Evolutionary conservation across 495 filamentous ascomycete genomes (phyloP).

Genomic region (Aspergillus steynii): DNA sequence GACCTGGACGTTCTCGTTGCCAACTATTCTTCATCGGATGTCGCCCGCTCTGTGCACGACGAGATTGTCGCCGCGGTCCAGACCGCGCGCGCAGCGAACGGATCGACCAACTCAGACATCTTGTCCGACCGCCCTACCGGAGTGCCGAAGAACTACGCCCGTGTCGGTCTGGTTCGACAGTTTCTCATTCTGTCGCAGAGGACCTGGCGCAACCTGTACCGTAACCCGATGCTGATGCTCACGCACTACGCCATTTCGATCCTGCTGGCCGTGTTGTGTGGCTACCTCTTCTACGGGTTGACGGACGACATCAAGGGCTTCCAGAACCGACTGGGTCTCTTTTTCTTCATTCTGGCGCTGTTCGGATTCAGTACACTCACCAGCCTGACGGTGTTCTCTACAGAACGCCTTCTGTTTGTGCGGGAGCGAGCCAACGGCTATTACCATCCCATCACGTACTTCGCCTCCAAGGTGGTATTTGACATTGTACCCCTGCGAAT

Average conservation of each 20-base stretch:
- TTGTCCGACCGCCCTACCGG: conserved; percentile 42
- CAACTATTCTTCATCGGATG: conserved; percentile 74
- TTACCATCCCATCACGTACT: conserved; percentile 97
- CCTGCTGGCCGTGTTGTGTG: conserved; percentile 87
- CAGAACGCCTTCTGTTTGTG: conserved; percentile 89
- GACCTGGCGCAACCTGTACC: conserved; percentile 97
- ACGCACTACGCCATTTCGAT: conserved; percentile 99
- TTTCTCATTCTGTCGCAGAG: conserved; percentile 86
- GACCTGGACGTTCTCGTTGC: conserved; percentile 82
- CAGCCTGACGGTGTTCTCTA: conserved; percentile 87
- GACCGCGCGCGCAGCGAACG: conserved; percentile 66
- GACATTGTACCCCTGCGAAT: conserved; percentile 93
- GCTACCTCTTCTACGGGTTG: conserved; percentile 94
- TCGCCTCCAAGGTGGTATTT: conserved; percentile 88
- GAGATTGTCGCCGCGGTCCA: conserved; percentile 71
- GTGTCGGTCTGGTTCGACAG: conserved; percentile 74
- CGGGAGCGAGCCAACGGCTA: conserved; percentile 96
- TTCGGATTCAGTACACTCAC: conserved; percentile 98
- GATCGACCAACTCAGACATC: conserved; percentile 61
- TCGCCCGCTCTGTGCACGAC: conserved; percentile 73
- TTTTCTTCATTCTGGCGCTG: conserved; percentile 95
- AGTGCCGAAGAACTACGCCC: conserved; percentile 73
- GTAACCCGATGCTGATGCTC: conserved; percentile 97
- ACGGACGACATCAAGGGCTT: conserved; percentile 96
- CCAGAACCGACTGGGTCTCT: conserved; percentile 96